Base-by-base conservation (phyloP, 768 basidiomycete genomes). In the Coprinopsis strossmayeri region DNA sequence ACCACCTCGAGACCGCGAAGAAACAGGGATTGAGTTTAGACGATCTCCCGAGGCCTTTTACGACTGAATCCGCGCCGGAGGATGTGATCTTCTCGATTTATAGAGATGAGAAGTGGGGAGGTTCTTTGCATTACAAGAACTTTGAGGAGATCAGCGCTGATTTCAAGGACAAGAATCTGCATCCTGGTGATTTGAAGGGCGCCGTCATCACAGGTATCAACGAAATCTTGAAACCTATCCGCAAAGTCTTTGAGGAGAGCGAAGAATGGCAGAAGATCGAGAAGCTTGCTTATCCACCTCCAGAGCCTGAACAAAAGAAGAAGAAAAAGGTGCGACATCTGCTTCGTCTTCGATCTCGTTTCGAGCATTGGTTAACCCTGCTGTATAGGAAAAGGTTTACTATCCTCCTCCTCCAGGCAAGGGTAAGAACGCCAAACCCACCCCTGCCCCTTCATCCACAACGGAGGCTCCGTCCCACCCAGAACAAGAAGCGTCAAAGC, bases 101-200 rank as follows among this genome's bases (percentile, higher is more conserved):
- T 40, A 71, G 92, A 25, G 81, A 88, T 40, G 85, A 79, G 58
- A 90, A 92, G 65, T 84, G 77, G 53, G 92, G 93, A 5, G 91
- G 92, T 2, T 69, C 81, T 45, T 69, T 78, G 46, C 91, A 96
- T 64, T 95, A 88, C 70, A 58, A 57, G 30, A 71, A 71, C 3
- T 90, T 80, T 63, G 74, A 75, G 12, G 77, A 77, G 39, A 61
- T 97, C 55, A 73, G 87, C 63, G 70, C 72, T 17, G 90, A 87
- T 46, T 99, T 92, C 61, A 79, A 72, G 25, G 75, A 72, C 50
- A 85, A 82, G 67, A 77, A 78, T 54, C 58, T 99, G 3, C 92
- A 96, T 64, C 96, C 96, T 5, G 84, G 81, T 26, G 96, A 96
- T 65, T 68, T 98, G 61, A 99, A 99, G 73, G 65, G 64, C 2